phyloP scores from a whole-genome alignment of 768 basidiomycete species.

The Neoboletus magnificus region DNA sequence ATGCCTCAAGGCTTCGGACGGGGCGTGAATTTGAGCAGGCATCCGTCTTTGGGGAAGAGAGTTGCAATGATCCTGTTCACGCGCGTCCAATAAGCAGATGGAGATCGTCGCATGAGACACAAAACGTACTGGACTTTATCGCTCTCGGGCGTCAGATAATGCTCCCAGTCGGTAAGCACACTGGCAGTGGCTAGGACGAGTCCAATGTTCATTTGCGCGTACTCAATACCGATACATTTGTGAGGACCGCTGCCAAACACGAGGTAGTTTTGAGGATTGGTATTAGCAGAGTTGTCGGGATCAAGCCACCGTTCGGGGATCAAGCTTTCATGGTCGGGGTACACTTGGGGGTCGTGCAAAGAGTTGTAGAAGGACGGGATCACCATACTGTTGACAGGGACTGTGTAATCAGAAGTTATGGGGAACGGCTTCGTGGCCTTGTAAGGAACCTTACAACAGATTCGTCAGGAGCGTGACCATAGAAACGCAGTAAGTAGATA shows the following conservation, averaged over 20 bases:
- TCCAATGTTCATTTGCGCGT: conserved; percentile 88
- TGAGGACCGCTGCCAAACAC: conserved; percentile 95
- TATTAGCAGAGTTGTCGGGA: conserved; percentile 68
- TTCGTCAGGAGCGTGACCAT: conserved; percentile 6
- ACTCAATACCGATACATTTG: conserved; percentile 89
- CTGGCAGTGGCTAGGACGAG: conserved; percentile 82
- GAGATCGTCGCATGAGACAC: neutral
- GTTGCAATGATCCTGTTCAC: conserved; percentile 83
- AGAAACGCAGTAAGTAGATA: conserved; percentile 1
- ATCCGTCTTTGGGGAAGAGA: conserved; percentile 93
- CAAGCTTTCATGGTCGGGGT: conserved; percentile 81
- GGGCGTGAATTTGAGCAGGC: conserved; percentile 73
- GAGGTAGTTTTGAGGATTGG: conserved; percentile 91
- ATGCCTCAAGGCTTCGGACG: conserved; percentile 35
- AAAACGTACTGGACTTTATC: conserved; percentile 74
- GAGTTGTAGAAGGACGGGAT: conserved; percentile 94
- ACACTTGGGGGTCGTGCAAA: conserved; percentile 84
- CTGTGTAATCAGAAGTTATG: conserved; percentile 87
- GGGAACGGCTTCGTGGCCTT: conserved; percentile 86
- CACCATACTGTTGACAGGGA: conserved; percentile 88
- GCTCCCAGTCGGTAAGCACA: conserved; percentile 80
- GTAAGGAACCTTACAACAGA: conserved; percentile 78
- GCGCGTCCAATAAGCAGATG: neutral
- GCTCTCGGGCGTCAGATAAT: conserved; percentile 74
- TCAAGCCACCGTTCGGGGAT: conserved; percentile 93